Percentiles rank a stretch among this genome's conserved stretches.
Evolutionary conservation across 2,329 filamentous ascomycete genomes (phyloP).

Genomic region (Cladosporium phlei): DNA sequence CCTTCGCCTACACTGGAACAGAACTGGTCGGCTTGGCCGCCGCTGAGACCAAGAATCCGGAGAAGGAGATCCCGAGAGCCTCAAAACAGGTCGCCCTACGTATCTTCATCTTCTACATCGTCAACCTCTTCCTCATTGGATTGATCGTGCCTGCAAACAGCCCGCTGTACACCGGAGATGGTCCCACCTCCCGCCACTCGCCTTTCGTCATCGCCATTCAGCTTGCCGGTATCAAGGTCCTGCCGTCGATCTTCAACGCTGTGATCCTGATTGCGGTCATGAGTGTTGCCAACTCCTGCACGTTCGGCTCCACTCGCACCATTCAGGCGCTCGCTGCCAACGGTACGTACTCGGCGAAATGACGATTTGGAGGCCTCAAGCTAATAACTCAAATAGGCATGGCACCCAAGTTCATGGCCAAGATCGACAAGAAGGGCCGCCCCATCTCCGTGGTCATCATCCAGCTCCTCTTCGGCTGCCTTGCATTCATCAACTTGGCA

Average conservation of each 20-base stretch:
- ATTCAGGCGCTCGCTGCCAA: conserved; percentile 68
- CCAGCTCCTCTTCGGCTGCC: conserved; percentile 62
- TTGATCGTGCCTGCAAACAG: conserved; percentile 30
- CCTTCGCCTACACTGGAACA: conserved; percentile 59
- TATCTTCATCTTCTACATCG: conserved; percentile 30
- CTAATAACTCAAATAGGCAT: conserved; percentile 45
- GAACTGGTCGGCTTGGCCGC: conserved; percentile 51
- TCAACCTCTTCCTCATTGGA: conserved; percentile 28
- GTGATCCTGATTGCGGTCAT: conserved; percentile 57
- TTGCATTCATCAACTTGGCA: conserved; percentile 62
- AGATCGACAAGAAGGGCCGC: conserved; percentile 73
- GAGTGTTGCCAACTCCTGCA: conserved; percentile 52
- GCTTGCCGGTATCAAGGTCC: conserved; percentile 53
- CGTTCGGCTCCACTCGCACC: conserved; percentile 65
- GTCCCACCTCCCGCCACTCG: conserved; percentile 37
- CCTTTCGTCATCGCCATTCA: conserved; percentile 62
- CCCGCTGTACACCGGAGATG: conserved; percentile 22
- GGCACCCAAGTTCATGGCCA: conserved; percentile 51
- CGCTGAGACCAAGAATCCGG: conserved; percentile 47
- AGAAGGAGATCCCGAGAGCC: conserved; percentile 37
- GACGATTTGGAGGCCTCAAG: background rate
- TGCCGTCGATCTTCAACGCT: conserved; percentile 61
- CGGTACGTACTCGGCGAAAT: background rate
- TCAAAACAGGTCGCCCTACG: conserved; percentile 30
- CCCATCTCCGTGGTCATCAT: conserved; percentile 63